Conservation (phyloP, 306 rosid species). For the Casuarina cunninghamiana region DNA sequence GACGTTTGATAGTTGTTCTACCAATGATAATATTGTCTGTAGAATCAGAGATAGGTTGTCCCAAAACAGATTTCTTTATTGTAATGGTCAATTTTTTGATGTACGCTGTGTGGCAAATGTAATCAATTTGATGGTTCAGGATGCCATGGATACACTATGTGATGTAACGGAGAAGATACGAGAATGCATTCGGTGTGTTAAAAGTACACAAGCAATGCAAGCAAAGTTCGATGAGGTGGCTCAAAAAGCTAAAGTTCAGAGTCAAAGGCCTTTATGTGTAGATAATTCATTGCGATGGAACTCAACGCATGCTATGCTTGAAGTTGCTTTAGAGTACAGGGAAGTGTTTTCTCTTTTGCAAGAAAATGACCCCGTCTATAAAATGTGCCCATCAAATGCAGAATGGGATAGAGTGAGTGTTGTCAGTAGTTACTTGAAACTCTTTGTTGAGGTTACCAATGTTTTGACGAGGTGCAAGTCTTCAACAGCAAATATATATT, state of each 20-base stretch:
- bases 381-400: slow-evolving; percentile 51
- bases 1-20: slow-evolving; percentile 74
- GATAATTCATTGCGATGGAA: slow-evolving; percentile 77
- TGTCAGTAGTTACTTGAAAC: slow-evolving; percentile 71
- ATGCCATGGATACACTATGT: slow-evolving; percentile 54
- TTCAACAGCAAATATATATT: slow-evolving; percentile 76
- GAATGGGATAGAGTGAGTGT: slow-evolving; percentile 74
- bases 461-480: slow-evolving; percentile 56
- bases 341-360: slow-evolving; percentile 72
- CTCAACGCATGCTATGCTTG: slow-evolving; percentile 81
- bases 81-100: slow-evolving; percentile 88
- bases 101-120: slow-evolving; percentile 66
- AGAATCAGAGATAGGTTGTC: slow-evolving; percentile 75
- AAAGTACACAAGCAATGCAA: slow-evolving; percentile 64
- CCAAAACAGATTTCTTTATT: slow-evolving; percentile 83
- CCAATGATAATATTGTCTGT: slow-evolving; percentile 57
- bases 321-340: slow-evolving; percentile 72
- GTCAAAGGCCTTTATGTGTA: slow-evolving; percentile 54
- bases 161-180: slow-evolving; percentile 60
- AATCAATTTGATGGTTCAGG: slow-evolving; percentile 47
- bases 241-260: slow-evolving; percentile 61
- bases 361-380: slow-evolving; percentile 58
- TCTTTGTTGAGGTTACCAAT: slow-evolving; percentile 64
- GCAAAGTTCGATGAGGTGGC: slow-evolving; percentile 70
- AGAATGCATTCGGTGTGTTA: slow-evolving; percentile 60